phyloP scores from a whole-genome alignment of 352 stramenopile species.

The Pythium graminicola region DNA sequence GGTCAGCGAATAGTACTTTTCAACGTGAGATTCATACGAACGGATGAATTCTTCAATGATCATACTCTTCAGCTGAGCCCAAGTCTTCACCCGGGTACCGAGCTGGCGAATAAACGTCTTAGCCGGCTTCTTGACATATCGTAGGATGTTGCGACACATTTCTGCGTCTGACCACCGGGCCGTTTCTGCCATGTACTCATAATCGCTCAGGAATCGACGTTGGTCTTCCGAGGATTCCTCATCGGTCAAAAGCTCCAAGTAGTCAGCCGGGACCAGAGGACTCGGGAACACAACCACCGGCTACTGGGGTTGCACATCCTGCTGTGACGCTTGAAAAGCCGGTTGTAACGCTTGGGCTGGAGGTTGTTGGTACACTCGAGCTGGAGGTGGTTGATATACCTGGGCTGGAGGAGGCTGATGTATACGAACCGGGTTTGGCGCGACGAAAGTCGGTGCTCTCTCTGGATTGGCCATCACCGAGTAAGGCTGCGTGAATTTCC shows the following conservation, averaged over 20 bases:
- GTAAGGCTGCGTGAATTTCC: too few species aligned
- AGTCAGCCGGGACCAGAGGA: background rate
- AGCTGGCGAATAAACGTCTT: conserved; percentile 1
- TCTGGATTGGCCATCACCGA: too few species aligned
- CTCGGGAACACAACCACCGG: background rate
- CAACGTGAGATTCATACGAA: background rate
- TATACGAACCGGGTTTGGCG: too few species aligned
- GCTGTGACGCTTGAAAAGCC: too few species aligned
- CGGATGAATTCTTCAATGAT: conserved; percentile 3
- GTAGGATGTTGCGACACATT: background rate
- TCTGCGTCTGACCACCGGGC: background rate
- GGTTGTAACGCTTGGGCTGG: too few species aligned
- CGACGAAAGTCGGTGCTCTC: too few species aligned
- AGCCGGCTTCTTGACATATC: conserved; percentile 2
- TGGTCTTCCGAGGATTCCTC: background rate
- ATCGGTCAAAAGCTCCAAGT: background rate
- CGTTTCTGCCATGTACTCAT: background rate
- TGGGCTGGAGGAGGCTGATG: too few species aligned
- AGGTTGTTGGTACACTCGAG: too few species aligned
- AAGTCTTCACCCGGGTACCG: background rate
- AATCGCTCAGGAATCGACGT: background rate
- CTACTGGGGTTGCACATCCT: too few species aligned
- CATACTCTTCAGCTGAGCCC: background rate
- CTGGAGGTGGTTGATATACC: too few species aligned
- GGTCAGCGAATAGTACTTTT: background rate